A percentile compares a stretch with the other conserved stretches of the same genome.
phyloP scores from a whole-genome alignment of 805 yeast species.

The Torulaspora delbrueckii region DNA sequence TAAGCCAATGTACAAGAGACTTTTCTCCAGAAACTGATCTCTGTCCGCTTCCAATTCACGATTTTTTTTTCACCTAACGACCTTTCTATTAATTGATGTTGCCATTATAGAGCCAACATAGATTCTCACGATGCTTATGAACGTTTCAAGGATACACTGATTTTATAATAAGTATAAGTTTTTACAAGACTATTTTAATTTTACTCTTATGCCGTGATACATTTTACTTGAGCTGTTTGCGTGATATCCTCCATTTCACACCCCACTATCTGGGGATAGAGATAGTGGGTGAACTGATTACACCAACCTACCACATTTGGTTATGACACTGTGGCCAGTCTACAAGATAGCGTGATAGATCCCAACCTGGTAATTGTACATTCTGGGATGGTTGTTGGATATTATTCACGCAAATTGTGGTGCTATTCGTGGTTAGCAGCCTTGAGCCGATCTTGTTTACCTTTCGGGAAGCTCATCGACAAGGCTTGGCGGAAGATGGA shows the following conservation, averaged over 20 bases:
- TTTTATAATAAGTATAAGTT: conserved; percentile 1
- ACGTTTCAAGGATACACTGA: conserved; percentile 3
- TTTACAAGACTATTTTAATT: conserved; percentile 1
- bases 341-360: not conserved
- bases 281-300: not conserved
- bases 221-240: too few species aligned
- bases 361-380: not conserved
- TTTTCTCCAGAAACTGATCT: conserved; percentile 8
- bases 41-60: not conserved
- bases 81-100: conserved; percentile 1
- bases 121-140: conserved; percentile 3
- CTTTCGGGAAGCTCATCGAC: not conserved
- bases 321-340: not conserved
- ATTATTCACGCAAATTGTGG: not conserved
- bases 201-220: not conserved
- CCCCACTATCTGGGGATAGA: not conserved
- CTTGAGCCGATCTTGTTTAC: not conserved
- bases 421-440: not conserved
- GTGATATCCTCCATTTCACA: not conserved
- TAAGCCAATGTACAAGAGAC: conserved; percentile 22
- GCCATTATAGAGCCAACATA: conserved; percentile 2
- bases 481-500: not conserved
- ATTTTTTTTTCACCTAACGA: conserved; percentile 5
- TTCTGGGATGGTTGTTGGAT: not conserved
- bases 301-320: not conserved